Conservation (phyloP, 2,329 filamentous ascomycete species). For the Hypoxylon sp. region DNA sequence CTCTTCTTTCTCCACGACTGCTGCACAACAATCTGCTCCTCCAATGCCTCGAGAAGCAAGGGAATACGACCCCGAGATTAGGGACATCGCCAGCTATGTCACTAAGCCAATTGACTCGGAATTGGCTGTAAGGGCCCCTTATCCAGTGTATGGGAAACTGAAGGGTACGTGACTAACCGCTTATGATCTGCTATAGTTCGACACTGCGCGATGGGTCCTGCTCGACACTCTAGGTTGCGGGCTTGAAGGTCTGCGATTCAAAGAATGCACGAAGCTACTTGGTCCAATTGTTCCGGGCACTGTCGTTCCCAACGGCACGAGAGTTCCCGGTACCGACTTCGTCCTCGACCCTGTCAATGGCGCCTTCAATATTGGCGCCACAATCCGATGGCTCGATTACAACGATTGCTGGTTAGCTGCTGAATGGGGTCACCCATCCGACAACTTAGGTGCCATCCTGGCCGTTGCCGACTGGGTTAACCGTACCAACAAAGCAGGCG, state of each 20-base stretch:
- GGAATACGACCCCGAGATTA: constrained; percentile 91
- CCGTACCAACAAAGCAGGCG: constrained; percentile 82
- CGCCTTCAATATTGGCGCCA: constrained; percentile 98
- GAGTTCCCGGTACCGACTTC: constrained; percentile 92
- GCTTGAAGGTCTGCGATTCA: constrained; percentile 94
- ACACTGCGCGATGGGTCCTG: constrained; percentile 96
- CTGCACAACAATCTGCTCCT: constrained; percentile 64
- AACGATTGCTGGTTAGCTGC: constrained; percentile 99
- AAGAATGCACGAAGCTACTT: constrained; percentile 94
- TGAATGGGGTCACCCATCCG: constrained; percentile 98
- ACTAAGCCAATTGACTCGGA: constrained; percentile 92
- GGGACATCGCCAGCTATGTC: constrained; percentile 95
- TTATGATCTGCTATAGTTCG: constrained; percentile 71
- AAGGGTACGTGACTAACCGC: constrained; percentile 50
- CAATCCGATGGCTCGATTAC: constrained; percentile 99
- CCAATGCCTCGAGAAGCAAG: constrained; percentile 66
- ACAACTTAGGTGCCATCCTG: constrained; percentile 97
- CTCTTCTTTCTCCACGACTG: constrained; percentile 66
- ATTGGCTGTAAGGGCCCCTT: constrained; percentile 80
- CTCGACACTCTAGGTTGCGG: constrained; percentile 97
- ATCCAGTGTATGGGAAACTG: constrained; percentile 35
- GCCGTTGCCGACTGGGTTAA: constrained; percentile 98
- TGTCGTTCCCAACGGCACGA: constrained; percentile 90
- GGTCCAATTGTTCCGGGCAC: constrained; percentile 94
- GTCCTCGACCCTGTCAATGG: constrained; percentile 95